phyloP scores from a whole-genome alignment of 768 basidiomycete species.

The Tricholoma terreum region DNA sequence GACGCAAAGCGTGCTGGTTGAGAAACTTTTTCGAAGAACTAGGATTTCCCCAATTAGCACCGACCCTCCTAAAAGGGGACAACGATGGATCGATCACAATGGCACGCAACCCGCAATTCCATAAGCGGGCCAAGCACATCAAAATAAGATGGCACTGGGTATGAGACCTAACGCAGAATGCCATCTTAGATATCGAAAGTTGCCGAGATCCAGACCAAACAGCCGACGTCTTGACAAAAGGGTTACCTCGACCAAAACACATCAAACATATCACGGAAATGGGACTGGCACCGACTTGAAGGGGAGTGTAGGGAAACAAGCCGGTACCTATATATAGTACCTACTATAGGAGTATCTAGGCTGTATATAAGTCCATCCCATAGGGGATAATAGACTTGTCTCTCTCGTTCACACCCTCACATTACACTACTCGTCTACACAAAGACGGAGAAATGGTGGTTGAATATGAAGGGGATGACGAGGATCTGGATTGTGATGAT shows the following conservation, averaged over 20 bases:
- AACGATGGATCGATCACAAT: neutral
- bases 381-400: no score
- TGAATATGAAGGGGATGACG: no score
- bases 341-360: no score
- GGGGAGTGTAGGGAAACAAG: neutral
- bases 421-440: no score
- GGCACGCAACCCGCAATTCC: neutral
- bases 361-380: no score
- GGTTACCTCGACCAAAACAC: neutral
- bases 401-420: no score
- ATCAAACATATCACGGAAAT: neutral
- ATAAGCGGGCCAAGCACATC: neutral
- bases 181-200: neutral
- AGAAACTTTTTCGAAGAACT: neutral
- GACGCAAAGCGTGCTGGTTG: neutral
- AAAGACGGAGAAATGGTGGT: no score
- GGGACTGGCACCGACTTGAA: neutral
- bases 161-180: neutral
- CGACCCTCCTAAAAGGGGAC: neutral
- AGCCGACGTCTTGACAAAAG: neutral
- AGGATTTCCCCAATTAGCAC: neutral
- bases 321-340: no score
- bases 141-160: neutral
- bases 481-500: no score
- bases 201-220: neutral